A percentile compares a stretch with the other conserved stretches of the same genome.
phyloP scores from a whole-genome alignment of 805 yeast species.

The Jamesozyma hellenica region DNA sequence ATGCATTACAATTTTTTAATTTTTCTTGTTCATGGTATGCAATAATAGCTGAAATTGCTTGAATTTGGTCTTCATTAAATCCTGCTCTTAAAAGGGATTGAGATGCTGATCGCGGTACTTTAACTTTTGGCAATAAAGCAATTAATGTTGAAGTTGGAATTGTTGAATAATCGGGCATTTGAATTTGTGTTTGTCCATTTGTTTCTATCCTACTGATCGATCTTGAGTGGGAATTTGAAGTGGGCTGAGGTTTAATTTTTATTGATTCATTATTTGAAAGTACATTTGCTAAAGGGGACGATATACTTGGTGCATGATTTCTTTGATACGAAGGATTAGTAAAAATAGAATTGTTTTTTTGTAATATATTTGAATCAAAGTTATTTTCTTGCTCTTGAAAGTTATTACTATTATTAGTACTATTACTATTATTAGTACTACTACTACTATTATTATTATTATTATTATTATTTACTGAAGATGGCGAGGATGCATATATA shows the following conservation, averaged over 20 bases:
- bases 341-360: neutral
- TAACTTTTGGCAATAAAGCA: constrained; percentile 45
- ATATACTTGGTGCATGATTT: constrained; percentile 3
- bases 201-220: neutral
- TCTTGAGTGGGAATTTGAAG: neutral
- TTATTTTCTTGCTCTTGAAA: too few relatives aligned
- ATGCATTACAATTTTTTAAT: neutral
- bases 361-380: neutral
- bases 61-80: constrained; percentile 57
- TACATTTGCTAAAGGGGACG: constrained; percentile 11
- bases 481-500: neutral
- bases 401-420: too few relatives aligned
- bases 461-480: neutral
- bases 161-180: constrained; percentile 25
- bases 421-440: neutral
- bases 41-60: constrained; percentile 59
- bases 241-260: neutral
- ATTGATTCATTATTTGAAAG: constrained; percentile 3
- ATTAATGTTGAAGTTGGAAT: constrained; percentile 30
- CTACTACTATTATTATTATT: too few relatives aligned
- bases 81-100: constrained; percentile 56
- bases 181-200: constrained; percentile 8
- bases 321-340: constrained; percentile 3
- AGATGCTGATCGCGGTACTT: constrained; percentile 67
- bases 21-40: constrained; percentile 51